Base-by-base conservation (phyloP, 805 yeast genomes). In the Dipodascopsis tothii region DNA sequence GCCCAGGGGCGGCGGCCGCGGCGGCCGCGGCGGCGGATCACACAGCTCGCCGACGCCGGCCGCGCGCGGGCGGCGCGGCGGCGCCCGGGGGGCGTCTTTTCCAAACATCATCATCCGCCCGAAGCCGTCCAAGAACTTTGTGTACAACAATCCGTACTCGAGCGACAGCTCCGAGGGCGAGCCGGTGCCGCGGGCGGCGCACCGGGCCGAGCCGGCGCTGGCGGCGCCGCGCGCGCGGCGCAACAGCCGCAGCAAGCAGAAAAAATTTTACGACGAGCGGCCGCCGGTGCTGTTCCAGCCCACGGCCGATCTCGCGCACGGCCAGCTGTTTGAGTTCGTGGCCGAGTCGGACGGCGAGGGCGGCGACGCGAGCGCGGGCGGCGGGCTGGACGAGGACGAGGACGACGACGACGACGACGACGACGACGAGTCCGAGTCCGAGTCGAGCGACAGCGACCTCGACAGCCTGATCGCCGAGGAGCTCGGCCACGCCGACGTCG, bases 391-490 rank as follows among this genome's bases (percentile, higher is more conserved):
- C 4, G 70, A 62, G 16, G 68, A 62, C 28, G 70, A 69, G 18
- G 67, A 69, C 30, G 69, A 62, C 23, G 63, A 61, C 22, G 60
- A 54, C 2, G 59, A 59, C 21, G 68, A 68, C 46, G 71, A 68
- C 37, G 71, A 66, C 48, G 57, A 40, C 21, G 48, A 41, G 4
- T 61, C 60, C 33, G 59, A 58, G 25, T 57, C 65, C 21, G 62
- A 59, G 27, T 56, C 48, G 11, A 86, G 78, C 44, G 85, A 77
- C 7, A 88, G 80, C 54, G 64, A 61, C 49, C 68, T 71, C 37
- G 73, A 73, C 44, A 74, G 70, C 45, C 61, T 69, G 37, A 63
- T 71, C 30, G 50, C 61, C 27, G 57, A 65, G 1, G 35, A 17
- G 32, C 27, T 25, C 32, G 34, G n/a, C 11, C 37, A 4, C 6